Evolutionary conservation across 1,284 basidiomycete species (phyloP), one percentile per base, ranked within the genome.

Genomic region (Puccinia triticina): DNA sequence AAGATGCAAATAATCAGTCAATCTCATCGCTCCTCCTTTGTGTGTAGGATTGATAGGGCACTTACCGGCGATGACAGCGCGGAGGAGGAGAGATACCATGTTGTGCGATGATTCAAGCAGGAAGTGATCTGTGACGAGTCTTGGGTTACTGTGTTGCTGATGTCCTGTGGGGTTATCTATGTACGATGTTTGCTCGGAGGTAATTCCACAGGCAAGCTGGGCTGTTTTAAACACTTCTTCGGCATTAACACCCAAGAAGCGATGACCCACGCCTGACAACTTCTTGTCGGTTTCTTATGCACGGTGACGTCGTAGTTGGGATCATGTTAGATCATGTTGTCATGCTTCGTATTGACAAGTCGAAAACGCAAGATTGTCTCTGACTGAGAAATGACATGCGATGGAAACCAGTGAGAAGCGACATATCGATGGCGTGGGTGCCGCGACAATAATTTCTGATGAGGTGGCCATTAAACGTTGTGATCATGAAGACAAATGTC

Each of bases 1-100:
- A n/a, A 21, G 57, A 59, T 14, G 21, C 57, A 59, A 7, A 2
- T n/a, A 29, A 26, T 43, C 40, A 43, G 40, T 43, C 40, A 43
- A 43, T 7, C 40, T 43, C 12, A 26, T 26, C 1, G n/a, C n/a
- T 59, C 57, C 26, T 26, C 11, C 57, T 59, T n/a, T 5, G 5
- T 4, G n/a, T 26, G 18, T 11, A 7, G n/a, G 12, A 59, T 1
- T 14, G 57, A 26, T 59, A 7, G 40, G 40, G 40, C n/a, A 11
- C 57, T 59, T 29, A 59, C 57, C 57, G 57, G 57, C 21, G 23
- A 59, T n/a, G 57, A 59, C n/a, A n/a, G 57, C 29, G 57, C 29
- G 3, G 5, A n/a, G n/a, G 8, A 26, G 57, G 57, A 59, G 23
- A 26, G n/a, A 59, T 26, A 59, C 57, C 57, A 59, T 59, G 57